Evolutionary conservation across 139 green algal species (phyloP).

Genomic region (Volvox reticuliferus): DNA sequence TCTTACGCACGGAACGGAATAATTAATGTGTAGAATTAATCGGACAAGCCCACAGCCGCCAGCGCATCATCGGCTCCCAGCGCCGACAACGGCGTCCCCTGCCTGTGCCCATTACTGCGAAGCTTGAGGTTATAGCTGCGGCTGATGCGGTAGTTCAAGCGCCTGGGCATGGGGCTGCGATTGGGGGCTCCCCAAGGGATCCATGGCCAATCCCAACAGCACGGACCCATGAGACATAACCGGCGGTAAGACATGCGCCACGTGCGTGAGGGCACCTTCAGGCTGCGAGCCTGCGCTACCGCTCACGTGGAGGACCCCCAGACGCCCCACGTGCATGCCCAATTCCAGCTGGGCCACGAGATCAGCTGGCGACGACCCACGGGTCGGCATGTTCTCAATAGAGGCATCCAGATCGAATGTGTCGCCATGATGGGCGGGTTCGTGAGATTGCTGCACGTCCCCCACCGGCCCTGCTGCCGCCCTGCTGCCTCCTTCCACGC

Average conservation of each 20-base stretch:
- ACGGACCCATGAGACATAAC: not conserved
- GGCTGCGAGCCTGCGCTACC: not conserved
- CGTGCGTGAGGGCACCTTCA: not conserved
- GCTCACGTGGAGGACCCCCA: too few relatives aligned
- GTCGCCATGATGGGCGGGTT: not conserved
- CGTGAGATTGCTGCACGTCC: not conserved
- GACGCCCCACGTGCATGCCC: not conserved
- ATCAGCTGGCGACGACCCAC: not conserved
- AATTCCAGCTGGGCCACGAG: not conserved
- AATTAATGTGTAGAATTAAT: too few relatives aligned
- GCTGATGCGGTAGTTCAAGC: not conserved
- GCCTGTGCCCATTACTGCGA: too few relatives aligned
- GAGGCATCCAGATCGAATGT: not conserved
- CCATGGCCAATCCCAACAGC: not conserved
- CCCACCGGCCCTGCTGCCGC: too few relatives aligned
- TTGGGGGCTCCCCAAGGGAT: not conserved
- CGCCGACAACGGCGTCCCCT: too few relatives aligned
- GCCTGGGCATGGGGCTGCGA: not conserved
- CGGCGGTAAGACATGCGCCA: not conserved
- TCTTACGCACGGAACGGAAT: too few relatives aligned
- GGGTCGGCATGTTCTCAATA: not conserved
- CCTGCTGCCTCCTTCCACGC: not conserved
- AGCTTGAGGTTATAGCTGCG: not conserved
- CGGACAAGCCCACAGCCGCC: too few relatives aligned
- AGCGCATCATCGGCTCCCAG: not conserved